Conservation (phyloP, 2,329 filamentous ascomycete species). For the Talaromyces sp. region DNA sequence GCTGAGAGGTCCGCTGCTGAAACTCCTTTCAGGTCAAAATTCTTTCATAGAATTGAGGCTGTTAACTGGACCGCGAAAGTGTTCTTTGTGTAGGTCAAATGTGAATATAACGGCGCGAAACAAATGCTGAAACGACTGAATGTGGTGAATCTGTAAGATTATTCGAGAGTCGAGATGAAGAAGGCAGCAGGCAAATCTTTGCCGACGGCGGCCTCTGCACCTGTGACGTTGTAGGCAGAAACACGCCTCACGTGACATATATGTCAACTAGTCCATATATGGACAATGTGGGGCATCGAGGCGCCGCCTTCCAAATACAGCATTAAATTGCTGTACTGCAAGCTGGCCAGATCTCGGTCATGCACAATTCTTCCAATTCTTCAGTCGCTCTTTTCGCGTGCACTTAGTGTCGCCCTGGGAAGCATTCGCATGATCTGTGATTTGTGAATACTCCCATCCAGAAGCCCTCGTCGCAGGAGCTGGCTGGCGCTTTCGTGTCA, state of each 20-base stretch:
- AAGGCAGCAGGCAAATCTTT: background rate
- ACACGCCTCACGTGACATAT: background rate
- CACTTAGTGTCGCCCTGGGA: background rate
- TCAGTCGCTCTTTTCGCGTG: background rate
- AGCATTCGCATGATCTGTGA: constrained; percentile 8
- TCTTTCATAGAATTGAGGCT: background rate
- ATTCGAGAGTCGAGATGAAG: background rate
- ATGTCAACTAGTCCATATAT: background rate
- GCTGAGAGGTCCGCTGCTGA: background rate
- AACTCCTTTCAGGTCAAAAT: background rate
- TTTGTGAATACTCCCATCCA: constrained; percentile 2
- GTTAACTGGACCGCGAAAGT: background rate
- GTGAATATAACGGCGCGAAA: background rate
- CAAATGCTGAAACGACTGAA: background rate
- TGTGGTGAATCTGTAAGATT: background rate
- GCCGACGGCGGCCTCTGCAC: background rate
- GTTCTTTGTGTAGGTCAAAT: background rate
- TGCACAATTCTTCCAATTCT: constrained; percentile 3
- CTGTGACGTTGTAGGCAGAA: constrained; percentile 11
- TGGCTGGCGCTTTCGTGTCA: constrained; percentile 6
- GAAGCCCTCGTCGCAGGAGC: constrained; percentile 13
- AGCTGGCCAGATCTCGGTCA: constrained; percentile 13
- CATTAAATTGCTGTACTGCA: constrained; percentile 7
- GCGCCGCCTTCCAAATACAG: constrained; percentile 9
- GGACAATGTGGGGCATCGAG: background rate